Conservation (phyloP, 306 rosid genomes). For the Sophora flavescens region DNA sequence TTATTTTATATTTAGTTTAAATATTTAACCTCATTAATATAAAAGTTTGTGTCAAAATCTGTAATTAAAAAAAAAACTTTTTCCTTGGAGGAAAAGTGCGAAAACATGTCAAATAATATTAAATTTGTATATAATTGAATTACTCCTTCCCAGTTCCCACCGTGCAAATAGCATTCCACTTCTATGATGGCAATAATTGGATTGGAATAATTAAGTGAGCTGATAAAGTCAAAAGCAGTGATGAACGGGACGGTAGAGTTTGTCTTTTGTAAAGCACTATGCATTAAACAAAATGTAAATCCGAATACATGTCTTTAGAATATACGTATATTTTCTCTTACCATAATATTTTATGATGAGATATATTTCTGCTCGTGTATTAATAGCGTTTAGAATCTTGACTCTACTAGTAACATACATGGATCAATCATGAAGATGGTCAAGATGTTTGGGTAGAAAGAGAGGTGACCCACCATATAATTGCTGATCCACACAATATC, state of each 20-base stretch:
- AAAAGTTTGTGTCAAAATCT: no score
- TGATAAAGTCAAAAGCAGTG: conserved; percentile 45
- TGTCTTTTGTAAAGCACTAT: conserved; percentile 44
- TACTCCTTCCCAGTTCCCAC: neutral
- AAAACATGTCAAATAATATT: neutral
- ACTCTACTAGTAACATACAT: neutral
- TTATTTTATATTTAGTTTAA: no score
- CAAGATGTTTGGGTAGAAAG: conserved; percentile 30
- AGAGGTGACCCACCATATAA: conserved; percentile 25
- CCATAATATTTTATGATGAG: neutral
- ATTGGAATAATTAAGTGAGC: conserved; percentile 26
- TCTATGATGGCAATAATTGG: conserved; percentile 29
- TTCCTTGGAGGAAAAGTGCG: neutral
- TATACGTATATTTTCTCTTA: neutral
- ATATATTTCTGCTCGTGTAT: neutral
- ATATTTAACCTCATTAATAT: no score
- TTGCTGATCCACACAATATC: conserved; percentile 8
- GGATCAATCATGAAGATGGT: conserved; percentile 27
- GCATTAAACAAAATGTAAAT: conserved; percentile 36
- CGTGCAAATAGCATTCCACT: conserved; percentile 15
- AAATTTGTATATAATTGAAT: neutral
- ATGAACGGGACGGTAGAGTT: conserved; percentile 33
- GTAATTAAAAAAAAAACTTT: no score
- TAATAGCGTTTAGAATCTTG: conserved; percentile 25
- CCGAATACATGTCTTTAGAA: conserved; percentile 20